A percentile compares a stretch with the other conserved stretches of the same genome.
Conservation (phyloP, 192 early-diverging fungal species). For the Linnemannia hyalina region DNA sequence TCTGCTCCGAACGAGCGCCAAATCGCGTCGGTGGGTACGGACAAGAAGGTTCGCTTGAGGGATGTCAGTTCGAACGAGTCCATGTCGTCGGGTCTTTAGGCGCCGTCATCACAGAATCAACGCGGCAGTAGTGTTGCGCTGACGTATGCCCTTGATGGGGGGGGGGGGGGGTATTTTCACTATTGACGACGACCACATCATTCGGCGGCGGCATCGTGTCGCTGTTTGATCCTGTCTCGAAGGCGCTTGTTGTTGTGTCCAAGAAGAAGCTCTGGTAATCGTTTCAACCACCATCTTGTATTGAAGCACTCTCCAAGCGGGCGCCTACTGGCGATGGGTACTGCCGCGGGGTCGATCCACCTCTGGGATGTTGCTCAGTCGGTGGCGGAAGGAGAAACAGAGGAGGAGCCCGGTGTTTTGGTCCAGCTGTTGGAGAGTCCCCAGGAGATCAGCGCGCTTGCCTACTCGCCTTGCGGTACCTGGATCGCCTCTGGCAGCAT, state of each 20-base stretch:
- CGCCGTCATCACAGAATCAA: background rate
- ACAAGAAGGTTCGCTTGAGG: slow-evolving; percentile 5
- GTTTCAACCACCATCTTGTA: background rate
- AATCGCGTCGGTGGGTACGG: background rate
- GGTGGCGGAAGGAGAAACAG: background rate
- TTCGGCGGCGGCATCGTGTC: background rate
- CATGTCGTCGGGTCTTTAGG: background rate
- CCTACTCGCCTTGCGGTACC: too few species aligned
- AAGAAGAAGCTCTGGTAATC: background rate
- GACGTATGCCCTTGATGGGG: background rate
- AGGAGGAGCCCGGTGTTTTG: too few species aligned
- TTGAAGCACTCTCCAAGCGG: background rate
- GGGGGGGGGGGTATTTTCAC: background rate
- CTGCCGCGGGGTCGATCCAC: background rate
- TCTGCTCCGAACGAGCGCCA: background rate
- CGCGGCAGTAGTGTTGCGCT: background rate
- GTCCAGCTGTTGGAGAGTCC: too few species aligned
- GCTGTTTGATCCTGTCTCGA: background rate
- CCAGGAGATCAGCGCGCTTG: too few species aligned
- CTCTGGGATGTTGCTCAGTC: background rate
- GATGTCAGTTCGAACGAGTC: background rate
- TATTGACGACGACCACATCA: background rate
- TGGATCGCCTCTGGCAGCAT: too few species aligned
- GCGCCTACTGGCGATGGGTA: background rate
- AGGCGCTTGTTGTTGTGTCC: background rate